phyloP scores from a whole-genome alignment of 257 asterid genomes.

The Phtheirospermum japonicum region DNA sequence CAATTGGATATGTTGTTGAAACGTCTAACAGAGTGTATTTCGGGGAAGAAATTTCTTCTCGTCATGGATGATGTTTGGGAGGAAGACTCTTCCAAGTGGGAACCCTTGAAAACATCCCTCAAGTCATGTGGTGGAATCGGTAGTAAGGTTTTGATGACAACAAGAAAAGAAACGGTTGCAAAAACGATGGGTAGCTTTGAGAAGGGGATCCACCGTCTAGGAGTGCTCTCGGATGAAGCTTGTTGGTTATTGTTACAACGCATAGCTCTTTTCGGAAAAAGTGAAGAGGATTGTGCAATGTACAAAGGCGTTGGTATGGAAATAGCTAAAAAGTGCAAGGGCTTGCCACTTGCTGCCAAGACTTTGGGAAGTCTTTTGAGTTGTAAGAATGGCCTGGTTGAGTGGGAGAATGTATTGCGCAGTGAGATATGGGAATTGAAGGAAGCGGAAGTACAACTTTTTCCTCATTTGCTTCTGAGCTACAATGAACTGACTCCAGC shows the following conservation, averaged over 20 bases:
- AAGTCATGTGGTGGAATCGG: conserved; percentile 21
- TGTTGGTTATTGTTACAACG: too few species aligned
- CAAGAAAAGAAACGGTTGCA: conserved; percentile 34
- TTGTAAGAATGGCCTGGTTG: conserved; percentile 30
- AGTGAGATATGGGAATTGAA: conserved; percentile 39
- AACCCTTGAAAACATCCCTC: background rate
- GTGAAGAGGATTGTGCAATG: conserved; percentile 17
- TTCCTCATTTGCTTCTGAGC: conserved; percentile 1
- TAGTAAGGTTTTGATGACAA: conserved; percentile 32
- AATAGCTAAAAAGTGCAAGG: conserved; percentile 41
- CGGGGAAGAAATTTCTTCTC: conserved; percentile 16
- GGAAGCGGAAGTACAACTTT: conserved; percentile 25
- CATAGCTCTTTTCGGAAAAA: conserved; percentile 30
- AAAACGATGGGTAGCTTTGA: conserved; percentile 26
- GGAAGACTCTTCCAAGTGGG: conserved; percentile 13
- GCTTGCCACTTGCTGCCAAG: conserved; percentile 44
- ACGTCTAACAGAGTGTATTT: background rate
- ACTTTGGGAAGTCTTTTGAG: conserved; percentile 35
- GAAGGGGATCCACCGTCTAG: conserved; percentile 16
- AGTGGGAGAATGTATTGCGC: conserved; percentile 43
- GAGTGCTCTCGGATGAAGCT: conserved; percentile 26
- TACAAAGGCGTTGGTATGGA: conserved; percentile 29
- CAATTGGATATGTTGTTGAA: too few species aligned
- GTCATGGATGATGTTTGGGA: conserved; percentile 32
- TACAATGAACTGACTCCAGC: conserved; percentile 32